phyloP scores from a whole-genome alignment of 768 basidiomycete genomes.

The Lentinula aciculospora region DNA sequence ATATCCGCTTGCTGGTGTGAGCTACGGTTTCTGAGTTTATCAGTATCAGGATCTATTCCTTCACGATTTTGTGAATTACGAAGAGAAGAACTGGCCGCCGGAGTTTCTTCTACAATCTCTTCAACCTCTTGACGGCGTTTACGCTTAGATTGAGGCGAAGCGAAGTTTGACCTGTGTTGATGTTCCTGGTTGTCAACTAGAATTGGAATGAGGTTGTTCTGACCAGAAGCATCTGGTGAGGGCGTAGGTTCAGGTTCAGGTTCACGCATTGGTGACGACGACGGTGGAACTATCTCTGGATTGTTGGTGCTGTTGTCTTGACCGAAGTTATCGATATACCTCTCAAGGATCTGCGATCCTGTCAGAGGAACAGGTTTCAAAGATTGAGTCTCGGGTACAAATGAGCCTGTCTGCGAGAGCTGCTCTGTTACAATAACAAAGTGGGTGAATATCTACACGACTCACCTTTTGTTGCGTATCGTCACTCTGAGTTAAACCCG shows the following conservation, averaged over 20 bases:
- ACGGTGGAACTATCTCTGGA: not conserved
- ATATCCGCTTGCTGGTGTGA: not conserved
- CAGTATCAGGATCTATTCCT: not conserved
- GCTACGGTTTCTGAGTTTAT: no score
- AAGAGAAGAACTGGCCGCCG: not conserved
- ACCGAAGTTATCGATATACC: not conserved
- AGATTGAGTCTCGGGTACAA: not conserved
- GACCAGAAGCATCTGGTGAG: not conserved
- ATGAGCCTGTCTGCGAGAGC: not conserved
- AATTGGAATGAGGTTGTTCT: not conserved
- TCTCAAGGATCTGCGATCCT: not conserved
- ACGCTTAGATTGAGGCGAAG: not conserved
- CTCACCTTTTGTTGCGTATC: conserved; percentile 1
- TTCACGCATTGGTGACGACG: not conserved
- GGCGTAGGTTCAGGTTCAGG: not conserved
- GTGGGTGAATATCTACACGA: not conserved
- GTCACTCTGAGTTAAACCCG: not conserved
- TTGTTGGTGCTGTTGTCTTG: not conserved
- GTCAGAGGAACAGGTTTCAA: not conserved
- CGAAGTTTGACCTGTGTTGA: not conserved
- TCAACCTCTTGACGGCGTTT: not conserved
- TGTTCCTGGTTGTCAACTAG: not conserved
- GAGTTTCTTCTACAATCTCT: not conserved
- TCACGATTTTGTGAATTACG: not conserved
- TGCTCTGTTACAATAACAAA: not conserved